Evolutionary conservation across 257 asterid genomes (phyloP), one percentile per base, ranked within the genome.

Genomic region (Osmanthus fragrans): DNA sequence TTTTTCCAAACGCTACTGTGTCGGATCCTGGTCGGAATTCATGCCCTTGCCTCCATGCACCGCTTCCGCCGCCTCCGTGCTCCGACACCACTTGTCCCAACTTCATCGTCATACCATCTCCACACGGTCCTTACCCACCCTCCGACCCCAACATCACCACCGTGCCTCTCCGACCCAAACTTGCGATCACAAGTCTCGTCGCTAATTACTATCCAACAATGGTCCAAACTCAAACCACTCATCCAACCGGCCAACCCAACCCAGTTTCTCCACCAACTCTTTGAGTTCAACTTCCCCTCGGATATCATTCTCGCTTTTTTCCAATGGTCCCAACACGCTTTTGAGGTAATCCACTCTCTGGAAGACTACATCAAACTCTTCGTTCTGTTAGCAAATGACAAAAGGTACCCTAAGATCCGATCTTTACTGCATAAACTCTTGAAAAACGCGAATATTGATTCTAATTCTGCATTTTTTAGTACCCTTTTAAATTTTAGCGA

Each of bases 321-420:
- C 82, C 88, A 83, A 83, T 90, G 96, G 96, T 91, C 91, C 64
- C 96, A 90, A 66, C 76, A 75, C 7, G 88, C 78, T 49, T 83
- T 79, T 72, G 79, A 81, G 83, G 86, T 85, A 65, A 80, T 85
- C 29, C 82, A 82, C 75, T 81, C 92, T 63, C 80, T 83, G 25
- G 91, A 89, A 12, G 75, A 81, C 85, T 78, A 87, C 67, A 82
- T 83, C 65, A 88, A 70, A 71, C 84, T 88, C 76, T 81, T 88
- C 37, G 76, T 85, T 70, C 80, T 86, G 67, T 85, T 92, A 66
- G 92, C 92, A 0, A 86, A 86, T 68, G 92, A 85, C 32, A 88
- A 80, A 49, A 86, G 82, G 74, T 93, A 93, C 85, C 76, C 94
- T 60, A 85, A 89, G 77, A 76, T 93, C 37, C 89, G 96, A 78